These are phyloP conservation scores for Porpolomopsis calyptriformis DNA, from an alignment of 768 basidiomycete genomes.

Conservation along the genomic window DNA sequence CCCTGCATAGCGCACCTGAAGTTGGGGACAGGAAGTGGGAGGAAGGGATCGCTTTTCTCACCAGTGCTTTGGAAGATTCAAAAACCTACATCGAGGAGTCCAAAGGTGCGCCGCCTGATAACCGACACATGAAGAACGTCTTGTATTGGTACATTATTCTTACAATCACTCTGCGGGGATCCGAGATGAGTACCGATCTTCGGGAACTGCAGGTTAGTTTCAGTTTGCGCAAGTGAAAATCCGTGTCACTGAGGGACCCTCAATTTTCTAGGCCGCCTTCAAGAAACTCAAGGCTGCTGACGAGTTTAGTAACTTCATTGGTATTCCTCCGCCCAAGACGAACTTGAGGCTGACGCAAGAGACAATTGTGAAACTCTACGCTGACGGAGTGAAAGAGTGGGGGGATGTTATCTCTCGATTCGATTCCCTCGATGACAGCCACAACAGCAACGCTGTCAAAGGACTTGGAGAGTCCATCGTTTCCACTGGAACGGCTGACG, in stretches of 20 bases:
- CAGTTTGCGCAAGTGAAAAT: not conserved
- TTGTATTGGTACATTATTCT: constrained; percentile 51
- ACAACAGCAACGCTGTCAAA: constrained; percentile 15
- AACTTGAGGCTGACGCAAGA: constrained; percentile 42
- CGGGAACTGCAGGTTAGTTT: constrained; percentile 38
- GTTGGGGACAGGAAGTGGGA: constrained; percentile 39
- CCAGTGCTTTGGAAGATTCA: constrained; percentile 50
- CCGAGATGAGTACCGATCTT: constrained; percentile 38
- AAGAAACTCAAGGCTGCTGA: constrained; percentile 40
- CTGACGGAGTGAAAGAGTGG: constrained; percentile 37
- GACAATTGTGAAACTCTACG: constrained; percentile 38
- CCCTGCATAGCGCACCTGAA: constrained; percentile 33
- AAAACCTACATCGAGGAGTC: constrained; percentile 37
- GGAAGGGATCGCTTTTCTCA: constrained; percentile 51
- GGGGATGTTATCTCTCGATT: constrained; percentile 28
- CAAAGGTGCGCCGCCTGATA: constrained; percentile 44
- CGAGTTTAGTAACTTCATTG: constrained; percentile 39
- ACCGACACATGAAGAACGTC: constrained; percentile 47
- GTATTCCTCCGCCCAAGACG: constrained; percentile 38
- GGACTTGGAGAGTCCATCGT: constrained; percentile 16
- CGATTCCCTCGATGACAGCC: not conserved
- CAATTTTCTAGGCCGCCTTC: constrained; percentile 22
- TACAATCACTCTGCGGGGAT: constrained; percentile 40
- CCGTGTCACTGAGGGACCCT: too few species aligned
- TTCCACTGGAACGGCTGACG: constrained; percentile 33